Evolutionary conservation across 148 eudicot species (phyloP), one percentile per base, ranked within the genome.

Genomic region (Camellia japonica): DNA sequence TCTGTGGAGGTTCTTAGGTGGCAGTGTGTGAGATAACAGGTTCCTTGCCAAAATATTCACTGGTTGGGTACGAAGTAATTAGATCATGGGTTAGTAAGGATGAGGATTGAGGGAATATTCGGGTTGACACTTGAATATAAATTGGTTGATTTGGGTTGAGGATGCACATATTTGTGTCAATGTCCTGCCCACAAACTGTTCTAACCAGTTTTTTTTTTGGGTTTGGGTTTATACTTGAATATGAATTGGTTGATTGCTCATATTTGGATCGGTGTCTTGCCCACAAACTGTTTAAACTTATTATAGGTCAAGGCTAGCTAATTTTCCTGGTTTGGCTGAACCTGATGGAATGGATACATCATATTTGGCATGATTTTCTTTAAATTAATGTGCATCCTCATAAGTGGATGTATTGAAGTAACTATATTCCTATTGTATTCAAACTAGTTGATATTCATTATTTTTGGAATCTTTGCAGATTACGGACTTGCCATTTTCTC

Each of bases 401-500:
- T 23, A 64, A 19, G 42, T 64, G 38, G 43, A 64, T 64, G 41
- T 38, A 64, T 30, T 23, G 42, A 6, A 64, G 42, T 60, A 60
- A 60, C 7, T 44, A 16, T 60, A 12, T 51, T 20, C n/a, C 20
- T 41, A 14, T 15, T 12, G 5, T 62, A 11, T 46, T 76, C 38
- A 1, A 46, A 52, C 19, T 46, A n/a, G 23, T 16, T 78, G 60
- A 19, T 61, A 38, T 75, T 74, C 38, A 41, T 60, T 38, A 15
- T 65, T 69, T 12, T 18, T 75, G n/a, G 38, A 78, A 70, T 73
- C 55, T 76, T 49, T 87, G 90, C 94, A 96, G 99, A 88, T 94
- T 30, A 96, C 98, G 52, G 99, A 96, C 83, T 83, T 96, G 87
- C 99, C 99, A 18, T 94, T 96, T 84, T 94, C 99, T 68, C 87